These are phyloP conservation scores for Tuber microsphaerosporum DNA, from an alignment of 495 filamentous ascomycete species.

Conservation along the genomic window DNA sequence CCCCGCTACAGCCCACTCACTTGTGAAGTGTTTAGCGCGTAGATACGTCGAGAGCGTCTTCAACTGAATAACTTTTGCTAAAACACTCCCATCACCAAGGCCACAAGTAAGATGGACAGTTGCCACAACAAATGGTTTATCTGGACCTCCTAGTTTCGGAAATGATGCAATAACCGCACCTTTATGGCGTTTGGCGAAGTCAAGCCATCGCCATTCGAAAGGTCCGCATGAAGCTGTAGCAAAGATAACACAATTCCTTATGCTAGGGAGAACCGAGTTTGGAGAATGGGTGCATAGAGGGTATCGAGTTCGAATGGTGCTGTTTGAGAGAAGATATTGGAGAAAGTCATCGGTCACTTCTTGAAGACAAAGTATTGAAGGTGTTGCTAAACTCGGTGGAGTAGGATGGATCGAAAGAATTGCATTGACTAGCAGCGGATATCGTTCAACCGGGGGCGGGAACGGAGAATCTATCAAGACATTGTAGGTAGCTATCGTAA, in stretches of 20 bases:
- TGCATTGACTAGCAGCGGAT: slow-evolving; percentile 47
- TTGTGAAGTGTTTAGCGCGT: slow-evolving; percentile 35
- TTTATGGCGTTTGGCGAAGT: slow-evolving; percentile 49
- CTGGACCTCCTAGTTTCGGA: slow-evolving; percentile 37
- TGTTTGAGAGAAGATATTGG: slow-evolving; percentile 46
- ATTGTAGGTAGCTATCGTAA: slow-evolving; percentile 52
- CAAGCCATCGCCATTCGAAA: slow-evolving; percentile 50
- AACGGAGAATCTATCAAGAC: slow-evolving; percentile 51
- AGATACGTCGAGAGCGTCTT: slow-evolving; percentile 46
- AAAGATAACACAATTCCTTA: slow-evolving; percentile 52
- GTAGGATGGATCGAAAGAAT: slow-evolving; percentile 30
- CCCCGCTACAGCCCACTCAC: slow-evolving; percentile 51
- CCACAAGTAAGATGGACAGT: slow-evolving; percentile 52
- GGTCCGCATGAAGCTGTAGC: slow-evolving; percentile 43
- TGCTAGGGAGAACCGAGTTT: slow-evolving; percentile 49
- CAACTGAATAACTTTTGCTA: slow-evolving; percentile 49
- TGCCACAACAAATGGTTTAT: slow-evolving; percentile 44
- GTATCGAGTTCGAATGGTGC: slow-evolving; percentile 46
- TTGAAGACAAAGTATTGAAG: slow-evolving; percentile 51
- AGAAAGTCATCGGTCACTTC: slow-evolving; percentile 56
- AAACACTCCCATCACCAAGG: slow-evolving; percentile 50
- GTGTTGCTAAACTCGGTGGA: slow-evolving; percentile 41
- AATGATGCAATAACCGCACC: slow-evolving; percentile 48
- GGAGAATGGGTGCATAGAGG: slow-evolving; percentile 51
- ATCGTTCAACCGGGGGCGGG: slow-evolving; percentile 47